phyloP scores from a whole-genome alignment of 208 protist species.

The Leishmania mexicana region DNA sequence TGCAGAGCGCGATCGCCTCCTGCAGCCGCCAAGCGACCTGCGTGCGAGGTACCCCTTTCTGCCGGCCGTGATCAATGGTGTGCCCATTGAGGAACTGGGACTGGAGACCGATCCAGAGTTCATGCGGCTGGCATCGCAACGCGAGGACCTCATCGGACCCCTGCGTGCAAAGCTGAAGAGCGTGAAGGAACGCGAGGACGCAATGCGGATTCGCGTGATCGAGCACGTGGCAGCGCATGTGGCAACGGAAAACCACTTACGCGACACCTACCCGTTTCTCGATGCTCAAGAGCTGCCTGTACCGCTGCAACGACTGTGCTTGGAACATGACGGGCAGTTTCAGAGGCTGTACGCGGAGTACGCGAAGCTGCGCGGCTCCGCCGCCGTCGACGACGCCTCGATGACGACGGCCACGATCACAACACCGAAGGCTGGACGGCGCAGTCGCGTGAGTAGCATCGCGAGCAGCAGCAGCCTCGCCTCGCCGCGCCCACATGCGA shows the following conservation, averaged over 20 bases:
- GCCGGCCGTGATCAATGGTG: slow-evolving; percentile 41
- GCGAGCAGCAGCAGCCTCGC: slow-evolving; percentile 5
- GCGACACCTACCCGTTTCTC: slow-evolving; percentile 41
- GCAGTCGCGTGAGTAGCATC: slow-evolving; percentile 23
- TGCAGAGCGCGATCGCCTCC: slow-evolving; percentile 33
- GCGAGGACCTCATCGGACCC: slow-evolving; percentile 55
- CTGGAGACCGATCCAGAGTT: slow-evolving; percentile 62
- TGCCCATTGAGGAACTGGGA: slow-evolving; percentile 48
- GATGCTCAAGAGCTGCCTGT: slow-evolving; percentile 36
- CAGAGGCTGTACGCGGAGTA: slow-evolving; percentile 33
- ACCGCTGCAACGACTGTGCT: slow-evolving; percentile 39
- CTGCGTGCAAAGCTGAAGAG: slow-evolving; percentile 40
- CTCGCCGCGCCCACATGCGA: slow-evolving; percentile 21
- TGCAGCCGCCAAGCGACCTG: slow-evolving; percentile 46
- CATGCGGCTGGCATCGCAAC: slow-evolving; percentile 57
- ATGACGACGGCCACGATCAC: not conserved
- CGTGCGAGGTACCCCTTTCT: slow-evolving; percentile 64
- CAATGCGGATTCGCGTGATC: slow-evolving; percentile 43
- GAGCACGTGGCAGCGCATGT: slow-evolving; percentile 40
- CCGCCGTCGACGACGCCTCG: slow-evolving; percentile 18
- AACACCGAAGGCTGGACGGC: not conserved
- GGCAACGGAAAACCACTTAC: slow-evolving; percentile 38
- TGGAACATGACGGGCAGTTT: slow-evolving; percentile 37
- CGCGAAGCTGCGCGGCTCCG: slow-evolving; percentile 25
- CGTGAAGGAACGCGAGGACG: slow-evolving; percentile 54